These are phyloP conservation scores for Venturia pyrina DNA, from an alignment of 2,329 filamentous ascomycete species.

Conservation along the genomic window DNA sequence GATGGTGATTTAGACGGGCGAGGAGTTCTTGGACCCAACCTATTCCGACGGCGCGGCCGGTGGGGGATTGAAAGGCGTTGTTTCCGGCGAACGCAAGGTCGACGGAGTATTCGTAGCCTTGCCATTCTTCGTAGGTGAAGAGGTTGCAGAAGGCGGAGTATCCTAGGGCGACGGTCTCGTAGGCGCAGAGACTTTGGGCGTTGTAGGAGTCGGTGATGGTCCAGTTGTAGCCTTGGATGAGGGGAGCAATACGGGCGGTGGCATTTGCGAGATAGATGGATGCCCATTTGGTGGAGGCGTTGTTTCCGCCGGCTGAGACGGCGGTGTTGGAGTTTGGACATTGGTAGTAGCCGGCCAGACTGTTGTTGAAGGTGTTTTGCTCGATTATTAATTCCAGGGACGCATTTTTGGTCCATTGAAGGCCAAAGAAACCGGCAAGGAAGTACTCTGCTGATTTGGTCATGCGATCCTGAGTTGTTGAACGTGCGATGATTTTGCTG, in stretches of 20 bases:
- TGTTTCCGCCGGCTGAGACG: conserved; percentile 40
- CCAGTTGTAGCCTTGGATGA: conserved; percentile 52
- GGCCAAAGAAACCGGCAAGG: conserved; percentile 67
- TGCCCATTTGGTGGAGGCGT: conserved; percentile 50
- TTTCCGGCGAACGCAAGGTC: conserved; percentile 56
- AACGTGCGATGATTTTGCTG: conserved; percentile 63
- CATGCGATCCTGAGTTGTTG: conserved; percentile 70
- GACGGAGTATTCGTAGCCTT: conserved; percentile 59
- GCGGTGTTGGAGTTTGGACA: conserved; percentile 51
- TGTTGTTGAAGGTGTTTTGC: conserved; percentile 54
- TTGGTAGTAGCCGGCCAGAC: conserved; percentile 55
- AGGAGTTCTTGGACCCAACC: conserved; percentile 65
- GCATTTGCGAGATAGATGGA: conserved; percentile 56
- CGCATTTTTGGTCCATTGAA: conserved; percentile 62
- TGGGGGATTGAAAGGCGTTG: conserved; percentile 53
- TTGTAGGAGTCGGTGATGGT: conserved; percentile 54
- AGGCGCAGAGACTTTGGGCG: conserved; percentile 63
- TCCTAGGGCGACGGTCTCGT: conserved; percentile 68
- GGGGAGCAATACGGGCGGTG: conserved; percentile 46
- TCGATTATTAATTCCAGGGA: conserved; percentile 67
- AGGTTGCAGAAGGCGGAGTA: conserved; percentile 65
- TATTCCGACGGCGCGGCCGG: conserved; percentile 61
- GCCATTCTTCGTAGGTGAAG: conserved; percentile 68
- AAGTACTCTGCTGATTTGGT: conserved; percentile 69
- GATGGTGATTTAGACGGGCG: conserved; percentile 58